Percentiles rank a stretch among this genome's conserved stretches.
phyloP scores from a whole-genome alignment of 2,329 filamentous ascomycete genomes.

The Orbilia brochopaga region DNA sequence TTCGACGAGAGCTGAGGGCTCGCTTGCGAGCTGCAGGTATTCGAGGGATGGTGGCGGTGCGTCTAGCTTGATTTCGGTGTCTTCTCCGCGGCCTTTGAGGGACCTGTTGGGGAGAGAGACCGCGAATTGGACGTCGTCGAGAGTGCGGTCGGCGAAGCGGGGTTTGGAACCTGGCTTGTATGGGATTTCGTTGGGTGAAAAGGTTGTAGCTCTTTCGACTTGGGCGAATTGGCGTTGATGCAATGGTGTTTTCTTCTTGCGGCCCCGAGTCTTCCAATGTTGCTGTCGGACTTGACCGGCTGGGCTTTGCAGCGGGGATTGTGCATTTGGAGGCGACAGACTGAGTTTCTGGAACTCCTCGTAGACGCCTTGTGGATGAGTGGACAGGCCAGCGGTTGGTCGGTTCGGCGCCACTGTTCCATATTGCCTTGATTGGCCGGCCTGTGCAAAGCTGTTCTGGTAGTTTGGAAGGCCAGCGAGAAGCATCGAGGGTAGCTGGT shows the following conservation, averaged over 20 bases:
- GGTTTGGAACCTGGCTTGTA: too few species aligned
- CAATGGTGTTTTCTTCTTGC: too few species aligned
- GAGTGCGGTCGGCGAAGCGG: too few species aligned
- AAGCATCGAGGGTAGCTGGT: not conserved
- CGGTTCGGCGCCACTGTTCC: not conserved
- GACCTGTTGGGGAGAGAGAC: too few species aligned
- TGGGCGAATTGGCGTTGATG: not conserved
- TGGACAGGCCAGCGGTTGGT: not conserved
- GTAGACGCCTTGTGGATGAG: not conserved
- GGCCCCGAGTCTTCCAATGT: not conserved
- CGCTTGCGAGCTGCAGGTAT: slow-evolving; percentile 12
- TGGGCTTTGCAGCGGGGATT: not conserved
- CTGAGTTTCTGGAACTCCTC: not conserved
- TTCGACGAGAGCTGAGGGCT: slow-evolving; percentile 3
- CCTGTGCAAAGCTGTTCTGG: not conserved
- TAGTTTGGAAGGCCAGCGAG: not conserved
- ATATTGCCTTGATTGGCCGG: not conserved
- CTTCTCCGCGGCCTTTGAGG: too few species aligned
- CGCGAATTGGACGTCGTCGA: too few species aligned
- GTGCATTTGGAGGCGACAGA: not conserved
- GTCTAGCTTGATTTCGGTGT: slow-evolving; percentile 15
- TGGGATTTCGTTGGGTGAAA: too few species aligned
- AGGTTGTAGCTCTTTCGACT: not conserved
- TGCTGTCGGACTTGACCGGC: not conserved
- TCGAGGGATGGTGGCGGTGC: slow-evolving; percentile 19